phyloP scores from a whole-genome alignment of 148 eudicot species.

The Amaranthus palmeri region DNA sequence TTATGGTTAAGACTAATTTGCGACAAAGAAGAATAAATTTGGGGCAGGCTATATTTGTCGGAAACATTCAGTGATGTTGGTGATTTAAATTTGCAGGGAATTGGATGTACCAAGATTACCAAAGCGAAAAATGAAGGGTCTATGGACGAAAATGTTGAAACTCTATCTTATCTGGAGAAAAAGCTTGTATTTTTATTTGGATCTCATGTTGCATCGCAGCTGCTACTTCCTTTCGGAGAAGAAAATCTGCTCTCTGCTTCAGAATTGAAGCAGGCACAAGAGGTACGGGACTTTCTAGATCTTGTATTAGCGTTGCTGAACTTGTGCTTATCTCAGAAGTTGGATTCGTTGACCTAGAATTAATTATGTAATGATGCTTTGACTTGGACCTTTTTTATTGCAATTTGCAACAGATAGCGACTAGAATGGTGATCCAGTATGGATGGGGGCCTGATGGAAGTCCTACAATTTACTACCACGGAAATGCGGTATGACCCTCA shows the following conservation, averaged over 20 bases:
- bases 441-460: constrained; percentile 93
- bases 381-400: constrained; percentile 6
- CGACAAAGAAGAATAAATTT: too few relatives aligned
- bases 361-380: not conserved
- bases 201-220: constrained; percentile 73
- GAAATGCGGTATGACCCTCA: constrained; percentile 58
- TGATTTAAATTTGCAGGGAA: constrained; percentile 52
- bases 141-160: constrained; percentile 69
- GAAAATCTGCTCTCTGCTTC: constrained; percentile 74
- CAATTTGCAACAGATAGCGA: constrained; percentile 68
- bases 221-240: constrained; percentile 84
- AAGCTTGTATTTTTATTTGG: constrained; percentile 92
- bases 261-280: constrained; percentile 84
- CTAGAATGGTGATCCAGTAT: constrained; percentile 86
- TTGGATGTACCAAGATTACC: constrained; percentile 82
- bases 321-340: not conserved
- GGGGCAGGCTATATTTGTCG: not conserved
- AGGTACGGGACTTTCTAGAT: constrained; percentile 41
- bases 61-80: not conserved
- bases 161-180: constrained; percentile 80
- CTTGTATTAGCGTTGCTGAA: not conserved
- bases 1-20: too few relatives aligned
- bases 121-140: constrained; percentile 63
- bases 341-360: not conserved
- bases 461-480: constrained; percentile 73